These are phyloP conservation scores for Phytophthora cryptogea DNA, from an alignment of 352 stramenopile species.

Conservation along the genomic window DNA sequence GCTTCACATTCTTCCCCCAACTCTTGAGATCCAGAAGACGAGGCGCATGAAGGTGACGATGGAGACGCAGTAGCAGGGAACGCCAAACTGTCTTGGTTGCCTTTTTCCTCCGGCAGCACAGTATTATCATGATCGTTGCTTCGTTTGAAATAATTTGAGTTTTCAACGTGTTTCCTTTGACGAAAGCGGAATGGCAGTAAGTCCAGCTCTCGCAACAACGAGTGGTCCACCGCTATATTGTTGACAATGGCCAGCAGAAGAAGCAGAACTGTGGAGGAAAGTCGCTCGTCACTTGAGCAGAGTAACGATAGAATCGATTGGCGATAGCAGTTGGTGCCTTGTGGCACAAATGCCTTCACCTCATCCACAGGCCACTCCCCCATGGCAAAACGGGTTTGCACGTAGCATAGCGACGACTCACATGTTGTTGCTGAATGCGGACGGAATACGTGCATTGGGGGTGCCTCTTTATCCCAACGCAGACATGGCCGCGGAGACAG, in stretches of 20 bases:
- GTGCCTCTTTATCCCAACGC: constrained; percentile 38
- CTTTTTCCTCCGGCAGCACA: constrained; percentile 11
- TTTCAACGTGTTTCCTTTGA: constrained; percentile 21
- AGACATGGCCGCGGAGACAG: constrained; percentile 23
- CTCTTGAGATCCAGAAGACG: constrained; percentile 27
- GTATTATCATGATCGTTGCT: background rate
- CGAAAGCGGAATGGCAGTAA: constrained; percentile 59
- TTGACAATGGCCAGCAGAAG: constrained; percentile 70
- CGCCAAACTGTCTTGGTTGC: constrained; percentile 6
- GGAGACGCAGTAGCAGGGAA: constrained; percentile 22
- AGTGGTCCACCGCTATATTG: constrained; percentile 64
- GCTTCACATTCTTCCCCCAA: constrained; percentile 11
- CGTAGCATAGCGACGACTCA: constrained; percentile 73
- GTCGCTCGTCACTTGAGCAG: constrained; percentile 62
- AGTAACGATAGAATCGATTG: constrained; percentile 66
- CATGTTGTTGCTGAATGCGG: constrained; percentile 56
- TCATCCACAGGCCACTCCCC: constrained; percentile 83
- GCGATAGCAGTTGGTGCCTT: constrained; percentile 57
- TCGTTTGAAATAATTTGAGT: background rate
- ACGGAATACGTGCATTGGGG: constrained; percentile 54
- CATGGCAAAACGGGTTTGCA: constrained; percentile 76
- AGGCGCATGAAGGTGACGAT: constrained; percentile 31
- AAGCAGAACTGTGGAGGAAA: constrained; percentile 64
- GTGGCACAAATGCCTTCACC: constrained; percentile 55
- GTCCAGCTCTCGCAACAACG: constrained; percentile 61